Evolutionary conservation across 805 yeast genomes (phyloP).

Genomic region (Komagataella kurtzmanii): DNA sequence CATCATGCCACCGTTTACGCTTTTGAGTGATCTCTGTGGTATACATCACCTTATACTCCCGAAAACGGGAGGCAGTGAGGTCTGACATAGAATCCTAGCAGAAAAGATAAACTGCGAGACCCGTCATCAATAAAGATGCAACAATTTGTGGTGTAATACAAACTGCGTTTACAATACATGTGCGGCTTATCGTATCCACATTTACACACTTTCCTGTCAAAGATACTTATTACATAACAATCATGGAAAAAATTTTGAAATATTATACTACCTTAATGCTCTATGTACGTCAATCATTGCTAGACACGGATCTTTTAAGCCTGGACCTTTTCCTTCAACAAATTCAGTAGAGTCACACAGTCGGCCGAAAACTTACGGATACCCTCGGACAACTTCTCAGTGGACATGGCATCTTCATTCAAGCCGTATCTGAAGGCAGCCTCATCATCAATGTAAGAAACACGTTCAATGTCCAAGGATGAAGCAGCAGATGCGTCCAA

Average conservation of each 20-base stretch:
- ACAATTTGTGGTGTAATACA: background rate
- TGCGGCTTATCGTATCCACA: background rate
- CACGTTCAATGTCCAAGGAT: conserved; percentile 48
- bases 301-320: background rate
- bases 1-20: conserved; percentile 39
- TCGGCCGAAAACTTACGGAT: conserved; percentile 95
- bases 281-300: background rate
- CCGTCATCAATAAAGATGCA: background rate
- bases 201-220: background rate
- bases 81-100: background rate
- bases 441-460: conserved; percentile 74
- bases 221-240: no score
- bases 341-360: conserved; percentile 61
- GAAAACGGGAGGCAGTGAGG: conserved; percentile 20
- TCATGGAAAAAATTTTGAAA: no score
- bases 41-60: conserved; percentile 32
- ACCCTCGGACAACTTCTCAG: conserved; percentile 96
- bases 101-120: conserved; percentile 3
- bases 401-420: conserved; percentile 97
- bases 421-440: conserved; percentile 78
- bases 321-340: conserved; percentile 43
- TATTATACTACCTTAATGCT: background rate
- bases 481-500: conserved; percentile 59
- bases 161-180: background rate
- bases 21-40: conserved; percentile 31